Base-by-base conservation (phyloP, 331 rosid species). In the Acacia concinna region DNA sequence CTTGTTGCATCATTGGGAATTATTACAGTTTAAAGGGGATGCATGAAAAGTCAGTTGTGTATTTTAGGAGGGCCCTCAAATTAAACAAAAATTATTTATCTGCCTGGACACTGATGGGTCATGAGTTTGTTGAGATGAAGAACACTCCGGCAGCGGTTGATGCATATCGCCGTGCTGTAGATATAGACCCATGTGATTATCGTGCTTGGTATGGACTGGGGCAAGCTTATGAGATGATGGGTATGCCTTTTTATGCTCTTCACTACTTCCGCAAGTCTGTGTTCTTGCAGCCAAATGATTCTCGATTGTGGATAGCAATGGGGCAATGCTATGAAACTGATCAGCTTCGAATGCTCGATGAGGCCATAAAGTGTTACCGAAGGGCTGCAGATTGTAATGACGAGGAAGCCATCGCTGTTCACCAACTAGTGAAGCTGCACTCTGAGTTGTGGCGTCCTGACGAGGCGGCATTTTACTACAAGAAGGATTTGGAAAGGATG, bases 21-120 rank as follows among this genome's bases (percentile, higher is more conserved):
- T 91, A 91, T 77, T 89, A 91, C 78, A 87, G 91, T 84, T 87
- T 91, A 65, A 91, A 91, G 74, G 93, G 96, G 75, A 90, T 84
- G 81, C 96, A 91, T 64, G 96, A 91, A 76, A 91, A 89, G 80
- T 86, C 93, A 35, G 96, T 91, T 74, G 68, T 89, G 83, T 89
- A 91, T 74, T 91, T 89, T 76, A 84, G 85, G 75, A 89, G 93
- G 88, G 93, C 73, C 54, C 73, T 91, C 83, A 91, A 89, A 68
- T 81, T 91, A 78, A 85, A 91, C 83, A 91, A 89, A 75, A 91
- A 85, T 8, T 91, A 80, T 86, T 82, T 91, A 34, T 85, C 96
- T 72, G 91, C 91, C 49, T 91, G 93, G 93, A 91, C 91, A 21
- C 90, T 89, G 30, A 88, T 91, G 96, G 93, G 96, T 34, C 93